Evolutionary conservation across 148 eudicot genomes (phyloP), one percentile per base, ranked within the genome.

Genomic region (Camellia lanceoleosa): DNA sequence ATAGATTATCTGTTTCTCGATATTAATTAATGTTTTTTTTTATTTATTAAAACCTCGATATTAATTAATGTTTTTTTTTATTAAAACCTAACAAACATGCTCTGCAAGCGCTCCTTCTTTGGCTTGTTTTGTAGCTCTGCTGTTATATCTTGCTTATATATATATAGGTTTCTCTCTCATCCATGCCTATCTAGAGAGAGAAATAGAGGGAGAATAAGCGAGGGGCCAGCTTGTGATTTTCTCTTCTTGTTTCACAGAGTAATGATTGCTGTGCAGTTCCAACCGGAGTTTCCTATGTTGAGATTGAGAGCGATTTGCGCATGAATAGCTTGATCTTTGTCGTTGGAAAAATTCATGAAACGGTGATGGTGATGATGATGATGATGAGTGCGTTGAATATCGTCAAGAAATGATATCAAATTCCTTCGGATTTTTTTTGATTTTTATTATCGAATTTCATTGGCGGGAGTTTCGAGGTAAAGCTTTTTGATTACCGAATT

Each of bases 91-190:
- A 65, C 85, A 77, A 71, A 82, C 81, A 78, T 82, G 59, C 87
- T 77, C 85, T 87, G 87, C 87, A 46, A 16, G 69, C 6, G 14
- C 84, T 66, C 71, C 63, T 55, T 64, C 63, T 68, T 55, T 38
- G 42, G 20, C 54, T 42, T 42, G 47, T 55, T 10, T 49, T 63
- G 15, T 30, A 23, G 30, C 10, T 9, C 65, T 3, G 30, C 3
- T 60, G 51, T 11, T 46, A 8, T 47, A 2, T 46, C 5, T 55
- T n/a, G 15, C 16, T 2, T 47, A 46, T 16, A 18, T 15, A 46
- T 42, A 56, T 23, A 18, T 59, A 61, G 8, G 15, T 47, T 19
- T 43, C 5, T 12, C 20, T 2, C 8, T 8, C 47, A 30, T 67
- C 2, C 42, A 11, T 74, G 13, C 12, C 51, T 49, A 8, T 30